phyloP scores from a whole-genome alignment of 352 stramenopile genomes.

The Pythium sp. region DNA sequence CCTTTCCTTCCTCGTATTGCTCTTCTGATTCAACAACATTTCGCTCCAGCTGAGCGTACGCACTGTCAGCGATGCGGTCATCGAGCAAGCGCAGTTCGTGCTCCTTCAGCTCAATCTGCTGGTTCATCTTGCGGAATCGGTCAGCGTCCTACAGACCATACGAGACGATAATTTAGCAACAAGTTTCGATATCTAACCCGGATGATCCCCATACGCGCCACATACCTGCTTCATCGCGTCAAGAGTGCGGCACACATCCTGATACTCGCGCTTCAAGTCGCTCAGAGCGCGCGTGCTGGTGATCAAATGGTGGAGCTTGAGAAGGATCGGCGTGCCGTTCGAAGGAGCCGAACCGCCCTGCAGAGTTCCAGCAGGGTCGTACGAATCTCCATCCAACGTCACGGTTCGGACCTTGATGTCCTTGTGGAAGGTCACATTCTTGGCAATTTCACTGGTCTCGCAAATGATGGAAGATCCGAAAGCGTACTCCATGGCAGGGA shows the following conservation, averaged over 20 bases:
- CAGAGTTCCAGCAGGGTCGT: slow-evolving; percentile 97
- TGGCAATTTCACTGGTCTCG: slow-evolving; percentile 90
- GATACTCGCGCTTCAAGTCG: slow-evolving; percentile 66
- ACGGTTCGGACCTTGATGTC: slow-evolving; percentile 96
- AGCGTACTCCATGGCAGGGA: slow-evolving; percentile 96
- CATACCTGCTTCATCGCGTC: slow-evolving; percentile 70
- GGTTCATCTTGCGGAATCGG: slow-evolving; percentile 66
- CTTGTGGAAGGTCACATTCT: slow-evolving; percentile 83
- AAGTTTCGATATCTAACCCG: neutral
- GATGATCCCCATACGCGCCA: neutral
- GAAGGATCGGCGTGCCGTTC: slow-evolving; percentile 66
- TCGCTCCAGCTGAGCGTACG: slow-evolving; percentile 74
- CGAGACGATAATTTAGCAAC: neutral
- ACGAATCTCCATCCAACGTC: slow-evolving; percentile 98
- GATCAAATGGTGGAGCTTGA: slow-evolving; percentile 82
- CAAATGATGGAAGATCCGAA: slow-evolving; percentile 99
- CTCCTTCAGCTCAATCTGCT: slow-evolving; percentile 83
- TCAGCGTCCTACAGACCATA: slow-evolving; percentile 46
- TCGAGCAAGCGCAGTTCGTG: slow-evolving; percentile 78
- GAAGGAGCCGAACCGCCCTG: slow-evolving; percentile 86
- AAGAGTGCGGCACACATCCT: slow-evolving; percentile 53
- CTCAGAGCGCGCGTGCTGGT: slow-evolving; percentile 62
- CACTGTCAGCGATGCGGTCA: slow-evolving; percentile 76
- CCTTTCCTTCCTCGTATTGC: slow-evolving; percentile 69
- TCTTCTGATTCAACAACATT: slow-evolving; percentile 65